Evolutionary conservation across 2,329 filamentous ascomycete species (phyloP).

Genomic region (Colletotrichum noveboracense): DNA sequence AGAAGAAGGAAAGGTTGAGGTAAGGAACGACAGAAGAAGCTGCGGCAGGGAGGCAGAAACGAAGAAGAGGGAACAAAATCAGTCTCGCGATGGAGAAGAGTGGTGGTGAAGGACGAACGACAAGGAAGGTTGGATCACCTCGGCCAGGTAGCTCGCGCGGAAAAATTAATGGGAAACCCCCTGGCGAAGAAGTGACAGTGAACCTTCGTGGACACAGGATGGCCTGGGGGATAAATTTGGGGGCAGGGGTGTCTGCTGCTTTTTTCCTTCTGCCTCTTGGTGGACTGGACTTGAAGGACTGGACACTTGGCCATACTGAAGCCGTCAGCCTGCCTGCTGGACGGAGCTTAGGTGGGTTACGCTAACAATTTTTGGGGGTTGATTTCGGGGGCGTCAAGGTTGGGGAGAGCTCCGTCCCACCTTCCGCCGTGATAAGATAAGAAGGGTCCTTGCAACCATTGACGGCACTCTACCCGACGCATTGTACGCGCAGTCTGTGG

Average conservation of each 20-base stretch:
- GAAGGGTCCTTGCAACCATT: not conserved
- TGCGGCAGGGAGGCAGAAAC: not conserved
- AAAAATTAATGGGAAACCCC: constrained; percentile 13
- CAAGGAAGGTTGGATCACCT: not conserved
- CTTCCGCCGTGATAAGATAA: constrained; percentile 14
- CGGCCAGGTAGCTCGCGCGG: not conserved
- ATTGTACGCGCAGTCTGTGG: not conserved
- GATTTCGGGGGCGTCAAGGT: not conserved
- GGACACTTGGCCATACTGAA: constrained; percentile 18
- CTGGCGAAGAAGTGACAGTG: constrained; percentile 2
- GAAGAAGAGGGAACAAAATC: not conserved
- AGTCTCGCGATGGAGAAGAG: not conserved
- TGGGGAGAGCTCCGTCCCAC: constrained; percentile 4
- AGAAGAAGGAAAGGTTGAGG: constrained; percentile 9
- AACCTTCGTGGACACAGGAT: constrained; percentile 11
- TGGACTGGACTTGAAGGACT: not conserved
- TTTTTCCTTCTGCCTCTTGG: not conserved
- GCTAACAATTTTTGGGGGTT: not conserved
- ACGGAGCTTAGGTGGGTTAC: not conserved
- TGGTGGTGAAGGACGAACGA: not conserved
- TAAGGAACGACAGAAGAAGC: constrained; percentile 17
- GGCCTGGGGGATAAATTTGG: not conserved
- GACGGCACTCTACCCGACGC: not conserved
- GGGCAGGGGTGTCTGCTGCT: not conserved
- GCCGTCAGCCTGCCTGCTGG: not conserved